These are phyloP conservation scores for Populus deltoides DNA, from an alignment of 345 rosid species.

Conservation along the genomic window DNA sequence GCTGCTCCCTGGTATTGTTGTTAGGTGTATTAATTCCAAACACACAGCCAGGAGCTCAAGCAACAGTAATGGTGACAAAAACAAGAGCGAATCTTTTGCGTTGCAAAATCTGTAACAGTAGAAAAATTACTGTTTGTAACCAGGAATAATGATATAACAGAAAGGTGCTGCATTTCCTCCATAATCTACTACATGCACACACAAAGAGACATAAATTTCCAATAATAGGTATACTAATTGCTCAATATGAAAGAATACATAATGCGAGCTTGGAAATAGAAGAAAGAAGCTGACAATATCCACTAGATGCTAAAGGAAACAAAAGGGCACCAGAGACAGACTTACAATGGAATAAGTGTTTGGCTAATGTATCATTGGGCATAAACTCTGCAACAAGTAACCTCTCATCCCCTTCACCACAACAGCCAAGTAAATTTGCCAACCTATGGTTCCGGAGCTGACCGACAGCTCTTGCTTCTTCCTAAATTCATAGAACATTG, in stretches of 20 bases:
- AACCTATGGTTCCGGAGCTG: slow-evolving; percentile 43
- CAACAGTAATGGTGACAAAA: background rate
- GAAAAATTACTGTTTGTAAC: background rate
- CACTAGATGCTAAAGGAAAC: background rate
- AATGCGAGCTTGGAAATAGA: background rate
- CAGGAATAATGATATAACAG: background rate
- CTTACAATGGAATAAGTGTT: slow-evolving; percentile 51
- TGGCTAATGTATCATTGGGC: slow-evolving; percentile 50
- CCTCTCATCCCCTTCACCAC: slow-evolving; percentile 50
- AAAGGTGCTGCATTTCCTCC: background rate
- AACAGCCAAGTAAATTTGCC: slow-evolving; percentile 48
- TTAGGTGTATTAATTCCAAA: background rate
- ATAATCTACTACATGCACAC: background rate
- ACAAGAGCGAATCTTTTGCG: background rate
- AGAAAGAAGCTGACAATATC: background rate
- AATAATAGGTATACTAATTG: background rate
- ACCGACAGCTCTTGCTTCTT: slow-evolving; percentile 48
- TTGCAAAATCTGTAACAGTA: background rate
- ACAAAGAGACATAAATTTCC: background rate
- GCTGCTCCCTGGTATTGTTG: background rate
- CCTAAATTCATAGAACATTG: slow-evolving; percentile 23
- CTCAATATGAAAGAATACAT: background rate
- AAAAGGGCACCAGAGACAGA: background rate
- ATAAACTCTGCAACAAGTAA: slow-evolving; percentile 43
- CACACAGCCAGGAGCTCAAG: background rate